Conservation (phyloP, 208 protist genomes). For the Acanthamoeba sp. region DNA sequence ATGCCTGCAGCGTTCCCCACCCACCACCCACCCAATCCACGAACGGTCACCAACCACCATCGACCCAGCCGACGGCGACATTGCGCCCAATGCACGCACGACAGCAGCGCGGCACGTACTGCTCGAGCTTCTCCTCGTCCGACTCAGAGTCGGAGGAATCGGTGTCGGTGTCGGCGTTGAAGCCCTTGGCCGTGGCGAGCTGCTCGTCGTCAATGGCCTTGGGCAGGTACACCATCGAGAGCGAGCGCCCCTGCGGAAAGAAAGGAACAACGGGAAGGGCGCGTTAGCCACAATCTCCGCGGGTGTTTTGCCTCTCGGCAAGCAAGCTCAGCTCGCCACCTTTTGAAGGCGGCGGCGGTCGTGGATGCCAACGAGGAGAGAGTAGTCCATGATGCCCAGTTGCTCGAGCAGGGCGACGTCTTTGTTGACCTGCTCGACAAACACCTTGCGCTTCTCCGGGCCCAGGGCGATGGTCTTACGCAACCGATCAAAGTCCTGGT, state of each 20-base stretch:
- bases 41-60: neutral
- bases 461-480: constrained; percentile 31
- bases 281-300: too few species aligned
- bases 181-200: constrained; percentile 23
- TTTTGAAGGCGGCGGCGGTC: constrained; percentile 30
- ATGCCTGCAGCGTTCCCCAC: neutral
- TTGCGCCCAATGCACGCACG: too few species aligned
- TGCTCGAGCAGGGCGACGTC: constrained; percentile 41
- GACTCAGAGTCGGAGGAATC: constrained; percentile 9
- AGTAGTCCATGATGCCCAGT: constrained; percentile 69
- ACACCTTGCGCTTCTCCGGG: constrained; percentile 33
- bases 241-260: neutral
- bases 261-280: neutral
- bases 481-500: constrained; percentile 70
- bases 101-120: neutral
- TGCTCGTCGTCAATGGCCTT: constrained; percentile 31
- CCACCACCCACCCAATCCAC: neutral
- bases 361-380: constrained; percentile 50
- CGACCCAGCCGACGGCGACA: neutral
- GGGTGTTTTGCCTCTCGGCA: too few species aligned
- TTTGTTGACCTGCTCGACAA: constrained; percentile 28
- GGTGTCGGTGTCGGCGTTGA: constrained; percentile 25
- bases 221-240: constrained; percentile 61
- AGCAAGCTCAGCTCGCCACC: too few species aligned
- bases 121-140: constrained; percentile 34